These are phyloP conservation scores for Suillus weaverae DNA, from an alignment of 768 basidiomycete genomes.

Conservation along the genomic window DNA sequence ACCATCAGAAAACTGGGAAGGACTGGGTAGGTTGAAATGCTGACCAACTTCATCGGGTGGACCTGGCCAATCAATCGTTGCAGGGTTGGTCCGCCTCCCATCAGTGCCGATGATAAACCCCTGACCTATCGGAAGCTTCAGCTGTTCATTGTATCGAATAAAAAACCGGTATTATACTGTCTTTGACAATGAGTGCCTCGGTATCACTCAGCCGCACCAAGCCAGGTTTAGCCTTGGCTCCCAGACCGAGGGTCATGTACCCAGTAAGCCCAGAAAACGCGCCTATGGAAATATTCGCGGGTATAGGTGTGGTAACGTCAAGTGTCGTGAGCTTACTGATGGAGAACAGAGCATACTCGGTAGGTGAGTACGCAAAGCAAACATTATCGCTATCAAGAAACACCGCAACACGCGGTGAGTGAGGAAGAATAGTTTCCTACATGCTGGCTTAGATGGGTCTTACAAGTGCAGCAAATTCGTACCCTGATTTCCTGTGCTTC, in stretches of 20 bases:
- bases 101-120: conserved; percentile 65
- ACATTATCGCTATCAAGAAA: conserved; percentile 64
- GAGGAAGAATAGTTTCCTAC: conserved; percentile 81
- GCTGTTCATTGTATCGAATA: background rate
- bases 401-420: conserved; percentile 83
- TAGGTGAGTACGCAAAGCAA: conserved; percentile 79
- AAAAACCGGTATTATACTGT: conserved; percentile 54
- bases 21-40: conserved; percentile 45
- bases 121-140: conserved; percentile 46
- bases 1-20: conserved; percentile 60
- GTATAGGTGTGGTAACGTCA: conserved; percentile 52
- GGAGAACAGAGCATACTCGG: conserved; percentile 65
- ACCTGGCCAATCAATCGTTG: conserved; percentile 70
- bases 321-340: conserved; percentile 56
- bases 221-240: conserved; percentile 69
- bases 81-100: conserved; percentile 49
- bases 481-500: conserved; percentile 75
- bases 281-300: conserved; percentile 53
- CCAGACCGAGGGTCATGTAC: conserved; percentile 83
- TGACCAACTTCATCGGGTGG: conserved; percentile 80
- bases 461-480: conserved; percentile 17
- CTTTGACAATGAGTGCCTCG: conserved; percentile 74
- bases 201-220: conserved; percentile 54
- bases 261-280: conserved; percentile 77
- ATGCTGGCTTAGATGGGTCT: conserved; percentile 1